These are phyloP conservation scores for Globisporangium yorkense DNA, from an alignment of 352 stramenopile species.

Conservation along the genomic window DNA sequence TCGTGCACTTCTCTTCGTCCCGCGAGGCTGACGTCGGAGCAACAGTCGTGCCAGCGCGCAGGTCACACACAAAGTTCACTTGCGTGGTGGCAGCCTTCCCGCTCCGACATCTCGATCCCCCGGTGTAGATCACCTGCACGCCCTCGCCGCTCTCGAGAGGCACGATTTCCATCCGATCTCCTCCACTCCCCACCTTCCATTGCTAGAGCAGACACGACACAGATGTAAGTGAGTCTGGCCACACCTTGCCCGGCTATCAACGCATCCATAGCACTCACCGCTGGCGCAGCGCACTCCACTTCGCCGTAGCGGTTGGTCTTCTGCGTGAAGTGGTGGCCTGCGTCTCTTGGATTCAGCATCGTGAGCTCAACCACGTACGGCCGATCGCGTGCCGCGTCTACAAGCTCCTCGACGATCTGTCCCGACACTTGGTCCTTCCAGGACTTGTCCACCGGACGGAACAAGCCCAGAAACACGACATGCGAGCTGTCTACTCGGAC, in stretches of 20 bases:
- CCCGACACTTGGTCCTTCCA: constrained; percentile 48
- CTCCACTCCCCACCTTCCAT: constrained; percentile 62
- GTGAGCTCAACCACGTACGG: constrained; percentile 54
- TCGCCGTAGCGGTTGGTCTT: constrained; percentile 60
- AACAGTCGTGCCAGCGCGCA: constrained; percentile 52
- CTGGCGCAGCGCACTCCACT: constrained; percentile 63
- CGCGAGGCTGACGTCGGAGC: constrained; percentile 20
- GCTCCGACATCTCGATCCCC: constrained; percentile 43
- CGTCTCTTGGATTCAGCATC: constrained; percentile 55
- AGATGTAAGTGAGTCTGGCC: neutral
- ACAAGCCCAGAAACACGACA: constrained; percentile 49
- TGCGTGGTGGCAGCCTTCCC: constrained; percentile 41
- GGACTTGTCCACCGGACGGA: constrained; percentile 45
- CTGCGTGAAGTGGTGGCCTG: constrained; percentile 59
- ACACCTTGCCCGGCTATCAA: neutral
- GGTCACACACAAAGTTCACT: constrained; percentile 65
- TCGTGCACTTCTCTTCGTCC: constrained; percentile 47
- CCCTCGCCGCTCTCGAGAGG: constrained; percentile 47
- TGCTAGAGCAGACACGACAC: constrained; percentile 30
- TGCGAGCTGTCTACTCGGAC: constrained; percentile 46
- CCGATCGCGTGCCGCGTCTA: constrained; percentile 37
- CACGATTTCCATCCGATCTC: constrained; percentile 56
- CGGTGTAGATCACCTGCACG: constrained; percentile 48
- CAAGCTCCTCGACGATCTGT: constrained; percentile 52
- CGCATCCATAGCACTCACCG: constrained; percentile 27